These are phyloP conservation scores for Usnea hakonensis DNA, from an alignment of 495 filamentous ascomycete species.

Conservation along the genomic window DNA sequence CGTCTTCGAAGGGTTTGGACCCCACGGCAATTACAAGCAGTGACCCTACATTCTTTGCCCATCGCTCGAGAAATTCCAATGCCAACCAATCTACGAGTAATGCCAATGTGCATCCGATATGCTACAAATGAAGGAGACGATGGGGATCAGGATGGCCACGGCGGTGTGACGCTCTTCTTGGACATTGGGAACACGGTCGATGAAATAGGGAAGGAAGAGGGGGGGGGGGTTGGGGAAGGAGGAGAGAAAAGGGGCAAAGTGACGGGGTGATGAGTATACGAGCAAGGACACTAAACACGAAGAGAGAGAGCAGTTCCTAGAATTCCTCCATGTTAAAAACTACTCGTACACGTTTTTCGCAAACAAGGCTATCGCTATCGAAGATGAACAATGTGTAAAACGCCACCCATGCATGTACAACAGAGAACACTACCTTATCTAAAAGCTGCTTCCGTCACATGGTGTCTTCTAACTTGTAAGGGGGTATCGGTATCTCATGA, in stretches of 20 bases:
- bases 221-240: neutral
- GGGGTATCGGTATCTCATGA: conserved; percentile 1
- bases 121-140: neutral
- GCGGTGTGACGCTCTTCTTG: neutral
- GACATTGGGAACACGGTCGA: neutral
- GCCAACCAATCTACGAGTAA: too few species aligned
- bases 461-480: neutral
- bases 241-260: too few species aligned
- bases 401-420: neutral
- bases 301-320: too few species aligned
- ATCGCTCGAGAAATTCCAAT: too few species aligned
- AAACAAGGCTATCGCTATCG: neutral
- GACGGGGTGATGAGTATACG: too few species aligned
- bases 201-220: neutral
- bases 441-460: neutral
- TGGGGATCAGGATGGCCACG: neutral
- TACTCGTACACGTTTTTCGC: too few species aligned
- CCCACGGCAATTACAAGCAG: neutral
- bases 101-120: too few species aligned
- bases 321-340: too few species aligned
- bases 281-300: too few species aligned
- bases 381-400: neutral
- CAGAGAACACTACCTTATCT: neutral
- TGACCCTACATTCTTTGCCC: too few species aligned
- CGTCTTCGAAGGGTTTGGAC: neutral